Evolutionary conservation across 257 asterid genomes (phyloP).

Genomic region (Anisodus acutangulus): DNA sequence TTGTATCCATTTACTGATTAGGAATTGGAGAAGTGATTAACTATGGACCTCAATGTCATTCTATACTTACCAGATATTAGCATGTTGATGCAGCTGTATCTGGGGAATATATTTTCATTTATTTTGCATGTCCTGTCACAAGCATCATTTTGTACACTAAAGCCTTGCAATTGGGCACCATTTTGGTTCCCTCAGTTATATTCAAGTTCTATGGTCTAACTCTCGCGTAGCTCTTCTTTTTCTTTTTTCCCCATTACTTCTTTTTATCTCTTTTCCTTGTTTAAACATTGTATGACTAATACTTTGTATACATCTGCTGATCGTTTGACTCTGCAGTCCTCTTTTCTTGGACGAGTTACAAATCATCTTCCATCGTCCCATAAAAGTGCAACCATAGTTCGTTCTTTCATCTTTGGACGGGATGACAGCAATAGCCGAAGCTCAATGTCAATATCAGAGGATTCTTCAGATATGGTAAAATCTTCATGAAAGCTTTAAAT

Average conservation of each 20-base stretch:
- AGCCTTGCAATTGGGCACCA: background rate
- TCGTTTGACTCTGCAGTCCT: conserved; percentile 59
- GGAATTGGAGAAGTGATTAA: background rate
- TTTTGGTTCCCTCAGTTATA: background rate
- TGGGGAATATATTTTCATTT: background rate
- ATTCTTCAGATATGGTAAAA: conserved; percentile 67
- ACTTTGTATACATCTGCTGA: conserved; percentile 7
- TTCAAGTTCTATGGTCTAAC: conserved; percentile 18
- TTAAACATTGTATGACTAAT: conserved; percentile 19
- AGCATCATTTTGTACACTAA: background rate
- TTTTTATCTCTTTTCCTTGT: conserved; percentile 29
- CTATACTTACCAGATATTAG: conserved; percentile 5
- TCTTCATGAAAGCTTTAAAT: conserved; percentile 18
- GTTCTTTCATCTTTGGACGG: conserved; percentile 82
- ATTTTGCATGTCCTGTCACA: conserved; percentile 4
- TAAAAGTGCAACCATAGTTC: conserved; percentile 61
- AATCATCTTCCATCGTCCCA: conserved; percentile 60
- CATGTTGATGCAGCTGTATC: conserved; percentile 15
- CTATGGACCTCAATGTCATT: conserved; percentile 9
- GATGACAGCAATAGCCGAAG: conserved; percentile 89
- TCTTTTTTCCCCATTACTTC: background rate
- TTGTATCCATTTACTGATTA: background rate
- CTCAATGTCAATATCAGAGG: conserved; percentile 68
- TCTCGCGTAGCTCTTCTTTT: background rate
- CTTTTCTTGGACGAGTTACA: conserved; percentile 78